A percentile compares a stretch with the other conserved stretches of the same genome.
These are phyloP conservation scores for Stachybotrys chartarum DNA, from an alignment of 2,329 filamentous ascomycete genomes.

Conservation along the genomic window DNA sequence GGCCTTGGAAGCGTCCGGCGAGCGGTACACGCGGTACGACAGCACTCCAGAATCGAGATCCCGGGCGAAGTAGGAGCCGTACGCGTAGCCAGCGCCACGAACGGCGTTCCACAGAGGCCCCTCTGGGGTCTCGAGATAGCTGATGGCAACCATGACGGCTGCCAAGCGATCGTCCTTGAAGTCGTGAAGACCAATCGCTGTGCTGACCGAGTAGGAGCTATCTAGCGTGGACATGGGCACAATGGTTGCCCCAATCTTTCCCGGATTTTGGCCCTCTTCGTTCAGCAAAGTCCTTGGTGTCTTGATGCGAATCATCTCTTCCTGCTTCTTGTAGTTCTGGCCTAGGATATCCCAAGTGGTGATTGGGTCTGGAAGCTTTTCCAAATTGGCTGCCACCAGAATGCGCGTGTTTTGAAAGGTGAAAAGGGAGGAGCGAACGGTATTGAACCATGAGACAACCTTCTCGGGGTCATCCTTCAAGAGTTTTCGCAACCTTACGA, in stretches of 20 bases:
- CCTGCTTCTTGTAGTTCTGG: slow-evolving; percentile 25
- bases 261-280: slow-evolving; percentile 65
- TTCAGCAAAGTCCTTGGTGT: slow-evolving; percentile 66
- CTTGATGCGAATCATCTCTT: slow-evolving; percentile 61
- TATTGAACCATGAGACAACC: slow-evolving; percentile 71
- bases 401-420: slow-evolving; percentile 79
- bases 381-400: slow-evolving; percentile 74
- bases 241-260: slow-evolving; percentile 66
- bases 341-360: slow-evolving; percentile 63
- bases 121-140: slow-evolving; percentile 89
- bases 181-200: slow-evolving; percentile 65
- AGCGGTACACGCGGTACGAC: slow-evolving; percentile 82
- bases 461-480: slow-evolving; percentile 68
- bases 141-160: slow-evolving; percentile 77
- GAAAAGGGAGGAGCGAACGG: slow-evolving; percentile 69
- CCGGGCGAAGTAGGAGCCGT: slow-evolving; percentile 73
- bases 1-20: slow-evolving; percentile 81
- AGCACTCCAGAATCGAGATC: slow-evolving; percentile 74
- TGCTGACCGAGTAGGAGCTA: slow-evolving; percentile 79
- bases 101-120: slow-evolving; percentile 92
- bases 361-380: slow-evolving; percentile 66
- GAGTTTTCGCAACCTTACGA: slow-evolving; percentile 77
- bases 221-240: slow-evolving; percentile 90
- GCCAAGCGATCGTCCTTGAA: slow-evolving; percentile 74
- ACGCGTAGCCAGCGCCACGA: slow-evolving; percentile 87